phyloP scores from a whole-genome alignment of 2,329 filamentous ascomycete species.

The Hymenoscyphus fraxineus region DNA sequence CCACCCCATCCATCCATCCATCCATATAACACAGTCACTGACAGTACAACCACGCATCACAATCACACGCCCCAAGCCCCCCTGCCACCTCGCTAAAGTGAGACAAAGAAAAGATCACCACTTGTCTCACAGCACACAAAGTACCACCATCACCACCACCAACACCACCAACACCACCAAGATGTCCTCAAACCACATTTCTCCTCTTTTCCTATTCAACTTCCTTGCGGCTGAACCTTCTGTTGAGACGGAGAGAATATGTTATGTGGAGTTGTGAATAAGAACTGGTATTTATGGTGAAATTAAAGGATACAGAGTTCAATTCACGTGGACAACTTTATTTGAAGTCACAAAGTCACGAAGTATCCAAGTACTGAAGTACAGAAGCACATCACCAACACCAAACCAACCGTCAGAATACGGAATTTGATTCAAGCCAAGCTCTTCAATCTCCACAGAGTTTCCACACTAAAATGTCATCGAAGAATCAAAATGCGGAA shows the following conservation, averaged over 20 bases:
- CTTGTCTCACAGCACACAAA: background rate
- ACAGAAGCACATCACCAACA: background rate
- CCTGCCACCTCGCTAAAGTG: background rate
- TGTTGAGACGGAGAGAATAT: background rate
- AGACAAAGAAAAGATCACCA: background rate
- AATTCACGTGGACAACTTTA: constrained; percentile 1
- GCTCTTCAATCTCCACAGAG: too few relatives aligned
- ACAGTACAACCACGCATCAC: background rate
- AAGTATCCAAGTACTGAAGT: background rate
- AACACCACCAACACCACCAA: background rate
- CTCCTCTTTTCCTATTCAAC: background rate
- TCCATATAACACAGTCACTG: background rate
- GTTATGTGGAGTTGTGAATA: background rate
- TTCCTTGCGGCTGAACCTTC: background rate
- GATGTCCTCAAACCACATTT: background rate
- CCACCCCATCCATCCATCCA: background rate
- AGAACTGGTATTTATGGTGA: background rate
- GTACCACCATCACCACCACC: background rate
- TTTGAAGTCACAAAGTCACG: background rate
- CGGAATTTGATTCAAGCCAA: too few relatives aligned
- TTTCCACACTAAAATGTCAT: background rate
- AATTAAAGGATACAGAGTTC: too few relatives aligned
- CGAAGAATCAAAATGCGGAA: background rate
- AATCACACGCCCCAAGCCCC: background rate
- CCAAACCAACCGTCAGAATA: background rate